A percentile compares a stretch with the other conserved stretches of the same genome.
Evolutionary conservation across 164 flowering plant species (phyloP).

Genomic region (Chimonanthus praecox): DNA sequence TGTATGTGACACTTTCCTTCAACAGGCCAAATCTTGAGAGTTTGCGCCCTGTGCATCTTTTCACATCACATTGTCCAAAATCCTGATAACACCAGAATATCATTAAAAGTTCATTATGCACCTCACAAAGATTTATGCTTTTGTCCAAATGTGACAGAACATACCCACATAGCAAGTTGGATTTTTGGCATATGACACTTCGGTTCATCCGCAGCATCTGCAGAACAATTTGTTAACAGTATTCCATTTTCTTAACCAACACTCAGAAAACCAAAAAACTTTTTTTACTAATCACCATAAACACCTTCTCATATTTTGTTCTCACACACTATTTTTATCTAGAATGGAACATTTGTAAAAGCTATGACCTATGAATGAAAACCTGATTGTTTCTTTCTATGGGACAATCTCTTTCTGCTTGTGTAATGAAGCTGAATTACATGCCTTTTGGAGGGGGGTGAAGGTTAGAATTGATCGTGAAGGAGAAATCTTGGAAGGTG

Average conservation of each 20-base stretch:
- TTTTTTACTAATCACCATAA: no score
- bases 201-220: slow-evolving; percentile 39
- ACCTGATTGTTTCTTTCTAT: no score
- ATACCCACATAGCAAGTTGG: slow-evolving; percentile 98
- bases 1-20: slow-evolving; percentile 18
- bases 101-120: not conserved
- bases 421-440: no score
- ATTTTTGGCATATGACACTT: slow-evolving; percentile 39
- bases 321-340: no score
- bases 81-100: slow-evolving; percentile 44
- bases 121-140: not conserved
- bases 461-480: no score
- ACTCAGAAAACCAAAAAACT: not conserved
- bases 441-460: no score
- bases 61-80: slow-evolving; percentile 98
- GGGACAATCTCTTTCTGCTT: no score
- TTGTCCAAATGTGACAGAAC: slow-evolving; percentile 8
- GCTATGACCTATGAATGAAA: not conserved
- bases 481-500: no score
- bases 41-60: slow-evolving; percentile 97
- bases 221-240: slow-evolving; percentile 8
- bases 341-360: no score
- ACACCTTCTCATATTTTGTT: not conserved
- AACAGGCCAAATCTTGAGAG: slow-evolving; percentile 82
- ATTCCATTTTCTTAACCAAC: not conserved